These are phyloP conservation scores for Aquanectria penicillioides DNA, from an alignment of 2,329 filamentous ascomycete species.

Conservation along the genomic window DNA sequence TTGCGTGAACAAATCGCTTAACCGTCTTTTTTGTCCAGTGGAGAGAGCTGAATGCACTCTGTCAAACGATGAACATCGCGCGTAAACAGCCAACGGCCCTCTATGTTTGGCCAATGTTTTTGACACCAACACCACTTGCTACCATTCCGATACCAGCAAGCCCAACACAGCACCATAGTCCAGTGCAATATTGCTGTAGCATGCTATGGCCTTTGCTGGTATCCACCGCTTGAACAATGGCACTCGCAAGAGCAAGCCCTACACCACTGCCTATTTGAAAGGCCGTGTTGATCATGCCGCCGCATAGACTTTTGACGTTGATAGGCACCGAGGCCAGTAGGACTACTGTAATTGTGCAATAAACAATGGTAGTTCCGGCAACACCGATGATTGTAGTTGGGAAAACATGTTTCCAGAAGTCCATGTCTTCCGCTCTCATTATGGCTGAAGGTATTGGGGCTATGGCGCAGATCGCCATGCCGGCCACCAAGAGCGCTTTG, in stretches of 20 bases:
- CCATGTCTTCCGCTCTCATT: constrained; percentile 18
- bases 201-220: constrained; percentile 13
- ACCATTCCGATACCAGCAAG: constrained; percentile 12
- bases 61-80: neutral
- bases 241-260: constrained; percentile 19
- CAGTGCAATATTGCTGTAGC: constrained; percentile 14
- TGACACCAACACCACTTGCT: constrained; percentile 12
- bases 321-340: constrained; percentile 10
- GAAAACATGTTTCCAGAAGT: constrained; percentile 25
- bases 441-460: constrained; percentile 19
- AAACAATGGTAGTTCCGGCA: constrained; percentile 12
- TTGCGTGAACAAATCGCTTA: no score
- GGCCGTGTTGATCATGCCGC: constrained; percentile 25
- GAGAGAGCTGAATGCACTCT: no score
- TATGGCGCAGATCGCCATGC: constrained; percentile 17
- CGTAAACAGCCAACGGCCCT: no score
- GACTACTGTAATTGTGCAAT: constrained; percentile 14
- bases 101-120: neutral
- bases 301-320: constrained; percentile 19
- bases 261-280: constrained; percentile 24
- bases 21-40: neutral
- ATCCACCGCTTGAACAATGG: constrained; percentile 12
- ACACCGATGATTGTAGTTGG: constrained; percentile 20
- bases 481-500: constrained; percentile 4
- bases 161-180: constrained; percentile 18